Percentiles rank a stretch among this genome's conserved stretches.
phyloP scores from a whole-genome alignment of 2,329 filamentous ascomycete species.

The Fusarium lyarnte region DNA sequence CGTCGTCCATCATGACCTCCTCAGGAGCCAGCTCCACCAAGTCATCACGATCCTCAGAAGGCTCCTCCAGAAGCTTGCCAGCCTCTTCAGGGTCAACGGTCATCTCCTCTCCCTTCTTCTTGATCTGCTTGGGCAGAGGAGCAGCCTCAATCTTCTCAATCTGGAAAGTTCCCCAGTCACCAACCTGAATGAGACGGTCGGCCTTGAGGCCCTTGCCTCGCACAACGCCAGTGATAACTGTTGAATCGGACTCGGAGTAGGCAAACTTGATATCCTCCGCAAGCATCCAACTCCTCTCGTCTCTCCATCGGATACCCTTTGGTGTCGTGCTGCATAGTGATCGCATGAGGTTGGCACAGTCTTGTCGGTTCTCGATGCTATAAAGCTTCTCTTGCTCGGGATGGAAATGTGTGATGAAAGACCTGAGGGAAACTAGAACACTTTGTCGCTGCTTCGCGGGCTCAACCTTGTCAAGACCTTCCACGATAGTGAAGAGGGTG shows the following conservation, averaged over 20 bases:
- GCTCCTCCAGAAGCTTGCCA: constrained; percentile 71
- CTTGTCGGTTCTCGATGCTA: constrained; percentile 86
- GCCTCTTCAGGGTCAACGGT: constrained; percentile 71
- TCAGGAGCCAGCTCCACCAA: constrained; percentile 87
- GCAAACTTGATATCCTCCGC: constrained; percentile 83
- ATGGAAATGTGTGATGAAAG: constrained; percentile 94
- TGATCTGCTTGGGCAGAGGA: constrained; percentile 69
- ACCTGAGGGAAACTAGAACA: constrained; percentile 84
- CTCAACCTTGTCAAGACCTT: constrained; percentile 80
- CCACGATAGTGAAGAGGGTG: constrained; percentile 86
- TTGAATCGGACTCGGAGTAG: constrained; percentile 66
- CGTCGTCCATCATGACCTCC: constrained; percentile 76
- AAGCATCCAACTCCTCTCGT: constrained; percentile 95
- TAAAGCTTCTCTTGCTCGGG: constrained; percentile 91
- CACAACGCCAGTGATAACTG: constrained; percentile 84
- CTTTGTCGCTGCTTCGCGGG: constrained; percentile 81
- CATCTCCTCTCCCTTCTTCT: constrained; percentile 75
- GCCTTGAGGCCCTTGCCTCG: constrained; percentile 88
- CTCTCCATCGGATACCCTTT: constrained; percentile 94
- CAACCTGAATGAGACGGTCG: constrained; percentile 88
- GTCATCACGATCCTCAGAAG: constrained; percentile 83
- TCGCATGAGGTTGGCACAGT: constrained; percentile 89
- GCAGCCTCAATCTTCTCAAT: constrained; percentile 88
- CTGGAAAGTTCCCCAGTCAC: constrained; percentile 94
- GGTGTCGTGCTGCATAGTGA: constrained; percentile 91